Percentiles rank a stretch among this genome's conserved stretches.
Conservation (phyloP, 805 yeast genomes). For the Metschnikowia lachancei region DNA sequence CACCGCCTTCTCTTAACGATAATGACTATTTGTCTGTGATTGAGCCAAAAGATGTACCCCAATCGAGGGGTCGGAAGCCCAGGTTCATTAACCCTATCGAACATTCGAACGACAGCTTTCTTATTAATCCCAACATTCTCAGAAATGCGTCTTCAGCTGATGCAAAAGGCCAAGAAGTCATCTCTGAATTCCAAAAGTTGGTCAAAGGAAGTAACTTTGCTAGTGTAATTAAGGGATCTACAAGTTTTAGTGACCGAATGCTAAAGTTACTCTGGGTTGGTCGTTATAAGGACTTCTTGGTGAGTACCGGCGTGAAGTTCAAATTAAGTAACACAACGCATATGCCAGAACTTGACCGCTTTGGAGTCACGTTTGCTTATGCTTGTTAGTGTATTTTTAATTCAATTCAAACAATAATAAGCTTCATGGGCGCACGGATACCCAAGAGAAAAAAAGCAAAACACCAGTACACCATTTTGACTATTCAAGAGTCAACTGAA, state of each 20-base stretch:
- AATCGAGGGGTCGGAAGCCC: neutral
- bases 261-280: constrained; percentile 85
- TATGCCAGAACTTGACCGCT: constrained; percentile 46
- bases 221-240: constrained; percentile 70
- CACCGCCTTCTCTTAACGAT: constrained; percentile 11
- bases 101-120: constrained; percentile 23
- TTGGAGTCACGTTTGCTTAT: constrained; percentile 63
- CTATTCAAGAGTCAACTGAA: neutral
- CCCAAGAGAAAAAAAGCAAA: no score
- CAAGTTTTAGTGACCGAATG: constrained; percentile 61
- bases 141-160: constrained; percentile 11
- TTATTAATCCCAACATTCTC: constrained; percentile 26
- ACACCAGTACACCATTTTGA: constrained; percentile 17
- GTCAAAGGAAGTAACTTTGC: constrained; percentile 56
- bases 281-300: constrained; percentile 69
- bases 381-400: constrained; percentile 41
- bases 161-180: constrained; percentile 26
- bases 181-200: constrained; percentile 49
- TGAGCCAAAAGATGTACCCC: neutral
- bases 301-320: constrained; percentile 69
- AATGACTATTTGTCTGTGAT: neutral
- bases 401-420: no score
- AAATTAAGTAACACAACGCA: constrained; percentile 35
- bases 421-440: no score
- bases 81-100: constrained; percentile 9